Evolutionary conservation across 208 protist species (phyloP), one percentile per base, ranked within the genome.

Genomic region (Leishmania tropica): DNA sequence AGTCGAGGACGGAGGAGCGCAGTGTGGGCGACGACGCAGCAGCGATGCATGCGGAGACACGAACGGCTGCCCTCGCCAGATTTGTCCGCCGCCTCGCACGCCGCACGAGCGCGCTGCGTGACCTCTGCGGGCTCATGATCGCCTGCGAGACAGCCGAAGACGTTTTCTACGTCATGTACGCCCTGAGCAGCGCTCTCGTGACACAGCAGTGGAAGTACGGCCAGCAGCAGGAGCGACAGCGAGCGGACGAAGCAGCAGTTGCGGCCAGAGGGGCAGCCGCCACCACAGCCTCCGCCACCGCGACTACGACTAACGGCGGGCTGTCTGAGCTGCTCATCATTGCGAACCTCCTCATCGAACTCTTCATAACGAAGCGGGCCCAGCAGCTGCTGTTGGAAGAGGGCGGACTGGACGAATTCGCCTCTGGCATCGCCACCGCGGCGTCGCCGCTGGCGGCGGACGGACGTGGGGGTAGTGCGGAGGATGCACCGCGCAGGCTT

Each of bases 101-200:
- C 11, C 83, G 83, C 51, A 83, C 89, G 10, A 80, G 83, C n/a
- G 84, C 84, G 17, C 73, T 96, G 72, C 90, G 89, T 31, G 89
- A 94, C 72, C 37, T 93, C 10, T 90, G 93, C 53, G 86, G 83
- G 45, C 47, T 94, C 24, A 76, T 93, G 58, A 84, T 92, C 42
- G 60, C 75, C 68, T 94, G 86, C 58, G 80, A 80, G 11, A 92
- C 86, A 3, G 82, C 85, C 60, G 79, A 90, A 35, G 89, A 95
- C 67, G 79, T 95, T 1, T 77, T 95, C 45, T 90, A 89, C 81
- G 53, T 93, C 6, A 17, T 93, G 21, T 83, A 80, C 45, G 80
- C 83, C 0, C 47, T 95, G 6, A 40, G 81, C 45, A 10, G 58
- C n/a, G 87, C 90, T 0, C 76, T 92, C 56, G 53, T 72, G 42